Evolutionary conservation across 2,329 filamentous ascomycete genomes (phyloP).

Genomic region (Sporothrix sp.): DNA sequence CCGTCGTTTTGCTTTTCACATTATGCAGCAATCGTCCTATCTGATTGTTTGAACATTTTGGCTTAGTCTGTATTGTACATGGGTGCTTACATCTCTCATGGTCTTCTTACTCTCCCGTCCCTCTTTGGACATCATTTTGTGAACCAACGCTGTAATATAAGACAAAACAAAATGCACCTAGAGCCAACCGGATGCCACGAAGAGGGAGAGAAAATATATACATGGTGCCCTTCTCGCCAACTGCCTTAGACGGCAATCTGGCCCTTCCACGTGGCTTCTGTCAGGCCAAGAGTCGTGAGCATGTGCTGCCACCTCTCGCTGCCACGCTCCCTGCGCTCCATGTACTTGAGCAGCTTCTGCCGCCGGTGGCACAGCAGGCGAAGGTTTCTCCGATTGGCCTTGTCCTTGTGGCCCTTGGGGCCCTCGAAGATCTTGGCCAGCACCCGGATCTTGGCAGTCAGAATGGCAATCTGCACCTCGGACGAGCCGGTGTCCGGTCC

Average conservation of each 20-base stretch:
- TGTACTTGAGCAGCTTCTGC: conserved; percentile 79
- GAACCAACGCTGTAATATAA: conserved; percentile 1
- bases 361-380: conserved; percentile 75
- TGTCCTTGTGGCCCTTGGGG: conserved; percentile 68
- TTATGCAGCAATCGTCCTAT: not conserved
- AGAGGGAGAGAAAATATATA: conserved; percentile 2
- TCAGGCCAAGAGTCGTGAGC: conserved; percentile 74
- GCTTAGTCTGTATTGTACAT: conserved; percentile 38
- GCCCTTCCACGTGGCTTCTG: conserved; percentile 78
- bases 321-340: conserved; percentile 82
- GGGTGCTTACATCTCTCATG: conserved; percentile 29
- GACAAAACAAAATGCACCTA: not conserved
- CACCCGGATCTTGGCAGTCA: conserved; percentile 86
- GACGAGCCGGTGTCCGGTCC: conserved; percentile 90
- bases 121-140: not conserved
- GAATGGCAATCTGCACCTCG: conserved; percentile 93
- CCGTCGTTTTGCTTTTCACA: not conserved
- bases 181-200: not conserved
- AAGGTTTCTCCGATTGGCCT: conserved; percentile 87
- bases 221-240: not conserved
- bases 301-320: conserved; percentile 84
- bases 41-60: conserved; percentile 1
- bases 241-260: conserved; percentile 58
- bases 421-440: conserved; percentile 62
- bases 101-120: conserved; percentile 28